Base-by-base conservation (phyloP, 495 filamentous ascomycete species). In the Aspergillus saccharolyticus region DNA sequence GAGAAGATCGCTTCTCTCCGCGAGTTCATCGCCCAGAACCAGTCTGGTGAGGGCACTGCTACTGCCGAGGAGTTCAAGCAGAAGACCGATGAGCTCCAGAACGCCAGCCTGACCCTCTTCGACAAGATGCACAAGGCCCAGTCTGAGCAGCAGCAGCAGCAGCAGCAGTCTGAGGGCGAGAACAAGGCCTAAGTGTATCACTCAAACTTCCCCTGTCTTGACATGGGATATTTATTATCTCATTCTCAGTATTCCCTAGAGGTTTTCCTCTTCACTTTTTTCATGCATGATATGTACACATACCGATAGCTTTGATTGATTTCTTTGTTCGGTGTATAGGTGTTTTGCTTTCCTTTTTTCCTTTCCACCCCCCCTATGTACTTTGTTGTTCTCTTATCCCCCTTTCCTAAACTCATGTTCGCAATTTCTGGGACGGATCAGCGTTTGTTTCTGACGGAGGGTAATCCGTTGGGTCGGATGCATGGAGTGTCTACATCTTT, bases 81-180 rank as follows among this genome's bases (percentile, higher is more conserved):
- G 79, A 96, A 97, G 89, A 93, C 87, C 59, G 95, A 97, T 60
- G 94, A 97, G 76, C 85, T 98, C 65, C 95, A 97, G 78, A 89
- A 85, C 68, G 90, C 94, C 57, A 92, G 89, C 78, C 82, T 98
- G 78, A 96, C 87, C 73, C 85, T 97, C 63, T 98, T 98, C 76
- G 94, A 97, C 81, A 96, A 98, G 88, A 96, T 98, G 90, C 94
- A 98, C 86, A 95, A 95, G 82, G 91, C 95, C 50, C 84, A 90
- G 61, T 66, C 74, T 62, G 90, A 92, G 80, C 81, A 89, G 73
- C 83, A 72, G 75, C 83, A 74, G 70, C 77, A 77, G 75, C 83
- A 74, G 70, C 77, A 77, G 71, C 66, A 72, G 56, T 39, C 68
- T 63, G 67, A 75, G 73, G 85, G 87, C 59, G 91, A 97, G 84